Evolutionary conservation across 768 basidiomycete species (phyloP), one percentile per base, ranked within the genome.

Genomic region (Dentipellis fragilis): DNA sequence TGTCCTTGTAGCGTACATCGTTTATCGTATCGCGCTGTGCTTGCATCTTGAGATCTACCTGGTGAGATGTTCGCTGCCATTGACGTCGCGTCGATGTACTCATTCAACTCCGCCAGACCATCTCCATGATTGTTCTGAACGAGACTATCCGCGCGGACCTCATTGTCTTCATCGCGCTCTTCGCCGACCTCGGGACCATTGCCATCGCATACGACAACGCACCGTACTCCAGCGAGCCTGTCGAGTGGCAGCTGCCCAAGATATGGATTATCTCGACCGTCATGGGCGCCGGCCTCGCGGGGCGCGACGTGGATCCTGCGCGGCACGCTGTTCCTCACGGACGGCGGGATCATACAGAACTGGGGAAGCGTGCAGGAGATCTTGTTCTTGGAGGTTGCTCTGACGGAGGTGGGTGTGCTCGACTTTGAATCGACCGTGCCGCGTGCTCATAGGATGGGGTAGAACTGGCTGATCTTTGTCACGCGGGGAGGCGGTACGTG

Each of bases 241-340:
- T 77, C 21, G 75, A 77, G 56, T 77, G 76, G 76, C 75, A 77
- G 62, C 61, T 77, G 16, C 73, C 76, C 16, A 77, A 74, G 63
- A 72, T 77, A 6, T 76, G 75, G 76, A 67, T 75, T 55, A 69
- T 77, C 58, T 72, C 71, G 8, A 72, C 72, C n/a, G 59, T 71
- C 53, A 64, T 75, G 62, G 73, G 71, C 49, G 46, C 46, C 40
- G 23, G 58, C 14, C 56, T 63, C 12, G 62, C 57, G 3, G n/a
- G 55, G 42, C 11, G 39, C 70, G 16, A 77, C 76, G 19, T 77
- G 76, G 76, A 67, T 74, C 52, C 49, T 73, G 38, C 70, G 76
- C 29, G 75, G 69, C 3, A 77, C 76, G 0, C 55, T 77, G 17
- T 74, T 75, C 59, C 54, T 72, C 46, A 14, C 51, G 14, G 57